Evolutionary conservation across 225 moss, liverwort and hornwort genomes (phyloP), one percentile per base, ranked within the genome.

Genomic region (Pseudoscleropodium purum): DNA sequence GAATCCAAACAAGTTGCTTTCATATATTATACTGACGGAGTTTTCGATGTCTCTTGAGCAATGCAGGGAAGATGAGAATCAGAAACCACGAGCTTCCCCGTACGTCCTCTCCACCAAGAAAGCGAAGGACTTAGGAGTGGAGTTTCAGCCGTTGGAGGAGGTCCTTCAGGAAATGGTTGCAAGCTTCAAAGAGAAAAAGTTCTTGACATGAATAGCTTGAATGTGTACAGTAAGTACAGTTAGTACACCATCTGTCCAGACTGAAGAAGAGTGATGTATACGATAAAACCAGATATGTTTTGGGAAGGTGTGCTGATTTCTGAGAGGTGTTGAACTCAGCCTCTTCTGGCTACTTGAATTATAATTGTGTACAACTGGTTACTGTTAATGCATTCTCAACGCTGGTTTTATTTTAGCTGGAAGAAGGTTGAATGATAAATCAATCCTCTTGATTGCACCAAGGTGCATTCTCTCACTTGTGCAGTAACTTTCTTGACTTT

Each of bases 131-230:
- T 81, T 91, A 5, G 91, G 91, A 72, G 23, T 89, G 64, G 65
- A 89, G 2, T 33, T 90, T 39, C 65, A 90, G 84, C 89, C 91
- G 24, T 66, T 91, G 84, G 87, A 84, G 91, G 74, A 87, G 57
- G 89, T 92, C 18, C 30, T 92, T 65, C 87, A 87, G 82, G 91
- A 92, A 70, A 59, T 87, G 57, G 74, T 92, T 10, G 84, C 65
- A 20, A 87, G 84, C 87, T 87, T 92, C 72, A 59, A 79, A 81
- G 87, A 90, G 60, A 21, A 18, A 37, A 90, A 87, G 72, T 36
- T 73, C 34, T 67, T 90, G 74, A 62, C 43, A 17, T n/a, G 27
- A 47, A 21, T 33, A 56, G 21, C 27, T 59, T 59, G 27, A 21
- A 30, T 34, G 15, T 3, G 13, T 23, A 36, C 37, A 36, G 36